phyloP scores from a whole-genome alignment of 1,139 yeast genomes.

The Hanseniaspora sp. region DNA sequence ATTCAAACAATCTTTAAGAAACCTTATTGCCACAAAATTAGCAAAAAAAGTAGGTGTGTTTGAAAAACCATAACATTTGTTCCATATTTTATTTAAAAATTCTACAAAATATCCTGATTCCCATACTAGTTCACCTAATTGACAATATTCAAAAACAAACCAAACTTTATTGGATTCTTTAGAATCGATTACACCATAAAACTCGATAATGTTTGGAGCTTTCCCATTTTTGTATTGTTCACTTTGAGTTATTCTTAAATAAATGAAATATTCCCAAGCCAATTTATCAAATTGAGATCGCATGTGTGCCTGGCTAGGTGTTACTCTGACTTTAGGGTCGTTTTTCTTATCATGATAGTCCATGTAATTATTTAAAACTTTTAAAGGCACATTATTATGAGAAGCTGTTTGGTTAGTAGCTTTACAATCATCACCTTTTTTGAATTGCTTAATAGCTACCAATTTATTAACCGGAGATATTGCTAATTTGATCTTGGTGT shows the following conservation, averaged over 20 bases:
- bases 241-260: constrained; percentile 15
- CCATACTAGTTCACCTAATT: constrained; percentile 29
- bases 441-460: constrained; percentile 26
- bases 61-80: neutral
- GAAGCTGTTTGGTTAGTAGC: constrained; percentile 16
- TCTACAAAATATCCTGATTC: constrained; percentile 11
- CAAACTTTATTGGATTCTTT: constrained; percentile 24
- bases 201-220: constrained; percentile 19
- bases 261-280: constrained; percentile 27
- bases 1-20: constrained; percentile 19
- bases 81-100: constrained; percentile 1
- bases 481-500: constrained; percentile 34
- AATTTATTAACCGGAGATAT: constrained; percentile 14
- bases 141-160: constrained; percentile 27
- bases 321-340: neutral
- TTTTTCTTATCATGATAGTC: neutral
- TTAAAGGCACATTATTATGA: constrained; percentile 21
- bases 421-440: constrained; percentile 21
- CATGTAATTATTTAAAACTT: constrained; percentile 12
- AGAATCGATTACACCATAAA: constrained; percentile 26
- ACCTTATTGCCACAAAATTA: constrained; percentile 4
- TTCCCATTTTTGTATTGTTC: constrained; percentile 15
- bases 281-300: constrained; percentile 26
- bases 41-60: neutral
- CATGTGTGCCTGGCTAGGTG: constrained; percentile 19